Evolutionary conservation across 164 flowering plant species (phyloP).

Genomic region (Cinnamomum chago): DNA sequence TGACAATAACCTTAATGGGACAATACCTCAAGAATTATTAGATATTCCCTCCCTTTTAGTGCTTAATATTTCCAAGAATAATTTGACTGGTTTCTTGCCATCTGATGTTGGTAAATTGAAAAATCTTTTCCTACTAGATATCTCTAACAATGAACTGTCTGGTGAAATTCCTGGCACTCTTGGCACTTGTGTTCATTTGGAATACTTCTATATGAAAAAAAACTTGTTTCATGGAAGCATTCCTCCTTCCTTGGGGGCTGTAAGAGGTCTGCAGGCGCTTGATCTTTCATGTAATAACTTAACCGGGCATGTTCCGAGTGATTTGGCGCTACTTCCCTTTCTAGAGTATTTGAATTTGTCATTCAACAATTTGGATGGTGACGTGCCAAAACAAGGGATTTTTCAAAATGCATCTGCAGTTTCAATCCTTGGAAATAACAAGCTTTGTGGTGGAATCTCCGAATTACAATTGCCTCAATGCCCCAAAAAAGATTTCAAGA

Average conservation of each 20-base stretch:
- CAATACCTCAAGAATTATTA: slow-evolving; percentile 11
- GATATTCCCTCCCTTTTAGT: slow-evolving; percentile 6
- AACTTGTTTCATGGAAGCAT: no score
- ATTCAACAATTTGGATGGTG: no score
- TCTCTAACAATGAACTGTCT: no score
- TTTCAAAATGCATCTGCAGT: no score
- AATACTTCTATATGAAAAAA: no score
- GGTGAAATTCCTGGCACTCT: no score
- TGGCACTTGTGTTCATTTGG: no score
- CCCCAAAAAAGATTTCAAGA: slow-evolving; percentile 8
- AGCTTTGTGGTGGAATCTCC: neutral
- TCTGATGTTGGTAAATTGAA: slow-evolving; percentile 18
- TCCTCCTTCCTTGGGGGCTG: neutral
- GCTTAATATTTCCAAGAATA: slow-evolving; percentile 14
- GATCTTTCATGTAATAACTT: slow-evolving; percentile 3
- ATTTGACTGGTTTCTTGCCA: slow-evolving; percentile 21
- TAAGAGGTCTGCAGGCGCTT: slow-evolving; percentile 9
- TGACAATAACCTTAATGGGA: slow-evolving; percentile 5
- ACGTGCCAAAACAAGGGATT: no score
- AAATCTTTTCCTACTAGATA: neutral
- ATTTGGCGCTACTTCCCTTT: no score
- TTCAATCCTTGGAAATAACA: slow-evolving; percentile 21
- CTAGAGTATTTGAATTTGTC: no score
- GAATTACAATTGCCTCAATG: slow-evolving; percentile 17
- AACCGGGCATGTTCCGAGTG: no score